Percentiles rank a stretch among this genome's conserved stretches.
phyloP scores from a whole-genome alignment of 2,329 filamentous ascomycete genomes.

The Biscogniauxia mediterranea region DNA sequence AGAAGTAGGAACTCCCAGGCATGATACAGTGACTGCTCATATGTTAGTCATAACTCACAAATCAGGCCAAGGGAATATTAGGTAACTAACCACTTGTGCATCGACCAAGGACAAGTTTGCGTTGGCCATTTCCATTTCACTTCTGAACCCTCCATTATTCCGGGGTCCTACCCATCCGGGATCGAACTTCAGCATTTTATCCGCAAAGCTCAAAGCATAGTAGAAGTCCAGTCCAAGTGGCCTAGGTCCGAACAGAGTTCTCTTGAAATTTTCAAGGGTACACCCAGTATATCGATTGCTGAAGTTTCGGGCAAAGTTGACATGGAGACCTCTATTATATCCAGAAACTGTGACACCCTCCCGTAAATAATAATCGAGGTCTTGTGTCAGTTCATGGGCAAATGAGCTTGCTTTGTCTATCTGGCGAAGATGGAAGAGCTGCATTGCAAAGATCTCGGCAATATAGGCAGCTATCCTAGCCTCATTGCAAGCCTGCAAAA shows the following conservation, averaged over 20 bases:
- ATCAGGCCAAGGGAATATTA: background rate
- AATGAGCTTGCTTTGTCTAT: constrained; percentile 64
- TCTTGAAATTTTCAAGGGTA: constrained; percentile 75
- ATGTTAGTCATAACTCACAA: constrained; percentile 24
- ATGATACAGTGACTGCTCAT: constrained; percentile 68
- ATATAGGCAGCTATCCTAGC: constrained; percentile 76
- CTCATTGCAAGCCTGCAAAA: constrained; percentile 57
- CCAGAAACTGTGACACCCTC: constrained; percentile 75
- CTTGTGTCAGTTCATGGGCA: constrained; percentile 68
- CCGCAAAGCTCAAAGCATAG: constrained; percentile 76
- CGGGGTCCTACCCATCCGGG: constrained; percentile 70
- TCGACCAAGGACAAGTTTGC: constrained; percentile 89
- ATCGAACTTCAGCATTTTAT: constrained; percentile 74
- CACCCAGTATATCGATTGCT: constrained; percentile 72
- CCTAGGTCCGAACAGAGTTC: constrained; percentile 63
- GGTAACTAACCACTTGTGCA: constrained; percentile 76
- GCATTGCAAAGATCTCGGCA: constrained; percentile 86
- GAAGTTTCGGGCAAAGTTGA: constrained; percentile 83
- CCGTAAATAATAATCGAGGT: constrained; percentile 76
- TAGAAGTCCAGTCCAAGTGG: constrained; percentile 76
- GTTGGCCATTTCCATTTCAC: constrained; percentile 85
- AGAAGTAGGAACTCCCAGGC: constrained; percentile 87
- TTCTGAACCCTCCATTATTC: constrained; percentile 74
- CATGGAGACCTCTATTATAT: constrained; percentile 86
- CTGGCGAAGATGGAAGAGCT: constrained; percentile 82